These are phyloP conservation scores for Lolium rigidum DNA, from an alignment of 176 grass and related monocot species.

Conservation along the genomic window DNA sequence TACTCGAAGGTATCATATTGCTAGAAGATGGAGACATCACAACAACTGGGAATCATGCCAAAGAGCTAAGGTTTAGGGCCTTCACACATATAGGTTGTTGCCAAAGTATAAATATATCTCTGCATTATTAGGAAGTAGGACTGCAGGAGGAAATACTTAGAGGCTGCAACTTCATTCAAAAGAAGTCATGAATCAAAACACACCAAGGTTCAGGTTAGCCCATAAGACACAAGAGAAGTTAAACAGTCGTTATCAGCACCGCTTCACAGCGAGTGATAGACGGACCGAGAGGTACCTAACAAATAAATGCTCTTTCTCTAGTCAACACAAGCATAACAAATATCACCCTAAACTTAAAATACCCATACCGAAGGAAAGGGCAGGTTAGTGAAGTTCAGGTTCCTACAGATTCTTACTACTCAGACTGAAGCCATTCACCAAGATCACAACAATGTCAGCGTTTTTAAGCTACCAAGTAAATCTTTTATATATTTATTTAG, in stretches of 20 bases:
- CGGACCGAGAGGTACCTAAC: background rate
- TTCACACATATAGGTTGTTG: background rate
- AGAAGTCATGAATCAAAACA: slow-evolving; percentile 6
- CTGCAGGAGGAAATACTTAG: background rate
- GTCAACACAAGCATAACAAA: slow-evolving; percentile 9
- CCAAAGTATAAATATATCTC: slow-evolving; percentile 9
- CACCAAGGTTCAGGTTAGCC: background rate
- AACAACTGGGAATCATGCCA: slow-evolving; percentile 2
- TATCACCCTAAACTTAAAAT: background rate
- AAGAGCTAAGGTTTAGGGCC: slow-evolving; percentile 13
- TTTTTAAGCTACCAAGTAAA: background rate
- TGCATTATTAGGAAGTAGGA: background rate
- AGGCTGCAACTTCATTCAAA: background rate
- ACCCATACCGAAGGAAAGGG: background rate
- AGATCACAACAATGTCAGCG: slow-evolving; percentile 21
- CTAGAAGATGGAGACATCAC: background rate
- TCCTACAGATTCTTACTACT: background rate
- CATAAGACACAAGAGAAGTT: slow-evolving; percentile 9
- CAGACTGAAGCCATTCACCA: background rate
- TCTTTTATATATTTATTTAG: background rate
- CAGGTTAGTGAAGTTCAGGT: background rate
- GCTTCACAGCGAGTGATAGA: background rate
- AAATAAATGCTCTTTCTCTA: slow-evolving; percentile 5
- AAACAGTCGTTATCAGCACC: background rate
- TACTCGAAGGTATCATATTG: slow-evolving; percentile 25